phyloP scores from a whole-genome alignment of 148 eudicot species.

The Rhododendron molle region DNA sequence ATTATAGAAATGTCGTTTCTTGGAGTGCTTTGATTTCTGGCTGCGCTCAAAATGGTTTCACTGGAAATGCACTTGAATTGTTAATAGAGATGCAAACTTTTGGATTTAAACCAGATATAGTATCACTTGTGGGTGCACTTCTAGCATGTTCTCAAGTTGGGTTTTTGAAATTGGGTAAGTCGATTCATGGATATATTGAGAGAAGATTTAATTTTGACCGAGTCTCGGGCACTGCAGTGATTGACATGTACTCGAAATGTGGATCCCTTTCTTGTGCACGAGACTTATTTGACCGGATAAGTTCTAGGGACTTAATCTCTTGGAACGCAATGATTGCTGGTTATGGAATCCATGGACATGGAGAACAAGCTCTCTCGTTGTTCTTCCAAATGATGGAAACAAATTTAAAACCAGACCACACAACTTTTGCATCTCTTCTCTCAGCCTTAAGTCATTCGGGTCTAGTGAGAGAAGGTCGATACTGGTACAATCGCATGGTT shows the following conservation, averaged over 20 bases:
- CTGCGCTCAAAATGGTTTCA: slow-evolving; percentile 62
- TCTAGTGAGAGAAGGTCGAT: slow-evolving; percentile 55
- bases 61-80: slow-evolving; percentile 47
- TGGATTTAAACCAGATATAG: slow-evolving; percentile 51
- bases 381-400: slow-evolving; percentile 49
- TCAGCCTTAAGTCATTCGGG: slow-evolving; percentile 78
- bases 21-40: slow-evolving; percentile 76
- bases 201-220: slow-evolving; percentile 40
- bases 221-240: slow-evolving; percentile 50
- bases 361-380: slow-evolving; percentile 55
- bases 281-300: slow-evolving; percentile 38
- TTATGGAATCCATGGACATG: slow-evolving; percentile 68
- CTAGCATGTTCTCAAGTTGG: slow-evolving; percentile 69
- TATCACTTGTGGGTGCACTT: slow-evolving; percentile 56
- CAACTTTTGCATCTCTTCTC: slow-evolving; percentile 73
- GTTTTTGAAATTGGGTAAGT: slow-evolving; percentile 40
- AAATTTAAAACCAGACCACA: slow-evolving; percentile 47
- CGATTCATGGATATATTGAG: slow-evolving; percentile 51
- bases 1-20: slow-evolving; percentile 40
- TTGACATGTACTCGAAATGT: slow-evolving; percentile 78
- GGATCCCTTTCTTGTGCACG: slow-evolving; percentile 52
- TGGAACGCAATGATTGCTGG: slow-evolving; percentile 72
- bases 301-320: slow-evolving; percentile 40
- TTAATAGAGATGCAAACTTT: slow-evolving; percentile 53
- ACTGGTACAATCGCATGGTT: slow-evolving; percentile 63